Conservation (phyloP, 345 rosid genomes). For the Nasturtium officinale region DNA sequence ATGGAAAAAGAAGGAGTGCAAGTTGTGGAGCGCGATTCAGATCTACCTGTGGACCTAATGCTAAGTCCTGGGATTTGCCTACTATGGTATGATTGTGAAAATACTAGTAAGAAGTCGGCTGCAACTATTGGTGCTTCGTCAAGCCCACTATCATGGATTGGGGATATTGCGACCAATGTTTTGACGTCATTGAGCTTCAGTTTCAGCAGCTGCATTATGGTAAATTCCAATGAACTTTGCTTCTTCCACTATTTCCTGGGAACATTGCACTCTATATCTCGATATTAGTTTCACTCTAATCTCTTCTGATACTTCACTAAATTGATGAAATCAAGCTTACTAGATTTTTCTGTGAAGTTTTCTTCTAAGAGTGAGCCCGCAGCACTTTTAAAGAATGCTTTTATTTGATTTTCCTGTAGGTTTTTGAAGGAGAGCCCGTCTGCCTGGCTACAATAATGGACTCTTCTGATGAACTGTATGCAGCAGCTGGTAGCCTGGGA, state of each 20-base stretch:
- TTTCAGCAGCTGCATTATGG: conserved; percentile 87
- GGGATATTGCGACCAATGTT: conserved; percentile 77
- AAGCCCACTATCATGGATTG: conserved; percentile 63
- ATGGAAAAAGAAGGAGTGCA: conserved; percentile 83
- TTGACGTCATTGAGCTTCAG: conserved; percentile 75
- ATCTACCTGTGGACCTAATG: conserved; percentile 78
- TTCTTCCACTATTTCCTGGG: conserved; percentile 24
- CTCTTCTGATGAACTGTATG: conserved; percentile 82
- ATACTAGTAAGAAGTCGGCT: conserved; percentile 57
- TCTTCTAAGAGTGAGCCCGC: not conserved
- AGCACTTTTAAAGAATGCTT: conserved; percentile 2
- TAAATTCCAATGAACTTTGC: conserved; percentile 43
- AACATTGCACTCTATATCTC: not conserved
- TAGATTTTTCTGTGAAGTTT: conserved; percentile 6
- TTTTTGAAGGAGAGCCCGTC: conserved; percentile 42
- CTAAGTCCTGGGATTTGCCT: conserved; percentile 72
- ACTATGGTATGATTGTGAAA: conserved; percentile 78
- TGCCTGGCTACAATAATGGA: conserved; percentile 45
- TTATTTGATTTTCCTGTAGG: conserved; percentile 24
- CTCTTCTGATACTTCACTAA: not conserved
- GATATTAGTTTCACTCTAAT: not conserved
- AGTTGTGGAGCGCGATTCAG: conserved; percentile 84
- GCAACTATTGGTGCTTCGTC: conserved; percentile 62
- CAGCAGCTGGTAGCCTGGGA: conserved; percentile 92
- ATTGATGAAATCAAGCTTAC: conserved; percentile 1